Base-by-base conservation (phyloP, 2,329 filamentous ascomycete genomes). In the Colletotrichum lentis region DNA sequence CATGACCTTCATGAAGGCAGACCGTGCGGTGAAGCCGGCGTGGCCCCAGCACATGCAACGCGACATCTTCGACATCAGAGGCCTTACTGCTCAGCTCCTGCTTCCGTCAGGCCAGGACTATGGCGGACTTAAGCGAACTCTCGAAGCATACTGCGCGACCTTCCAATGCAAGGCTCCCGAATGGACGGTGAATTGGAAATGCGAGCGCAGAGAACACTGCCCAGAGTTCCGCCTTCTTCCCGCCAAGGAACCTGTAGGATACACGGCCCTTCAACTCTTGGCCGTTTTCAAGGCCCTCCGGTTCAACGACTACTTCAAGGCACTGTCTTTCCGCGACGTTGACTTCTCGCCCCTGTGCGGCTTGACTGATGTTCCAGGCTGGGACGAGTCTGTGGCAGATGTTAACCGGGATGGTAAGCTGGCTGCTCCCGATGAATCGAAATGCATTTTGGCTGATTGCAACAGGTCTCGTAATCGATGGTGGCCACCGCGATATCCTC, bases 291-390 rank as follows among this genome's bases (percentile, higher is more conserved):
- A 85, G 5, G 84, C 86, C 1, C 75, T 88, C 67, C 80, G 86
- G 11, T 88, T 86, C 73, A 88, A 88, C 62, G 86, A 85, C 70
- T 88, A 84, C 71, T 88, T 88, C 76, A 85, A 84, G 66, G 84
- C 85, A 0, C 74, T 88, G n/a, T 87, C 84, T 1, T 86, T 88
- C 69, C 75, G 78, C 11, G 80, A 84, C 60, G 80, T 88, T 16
- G 83, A 87, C 70, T 77, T 88, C 22, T 81, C 80, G 1, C 76
- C 73, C 18, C 75, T 84, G 1, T 75, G 77, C 47, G 76, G 77
- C 41, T 72, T 74, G 39, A 79, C 79, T 54, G 86, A 88, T 67
- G 80, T 80, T 50, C 73, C 77, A 2, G 77, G 79, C 5, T 80
- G 82, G 44, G 80, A 79, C 22, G 81, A 83, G 67, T 80, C 80